These are phyloP conservation scores for Aphanomyces stellatus DNA, from an alignment of 352 stramenopile species.

Conservation along the genomic window DNA sequence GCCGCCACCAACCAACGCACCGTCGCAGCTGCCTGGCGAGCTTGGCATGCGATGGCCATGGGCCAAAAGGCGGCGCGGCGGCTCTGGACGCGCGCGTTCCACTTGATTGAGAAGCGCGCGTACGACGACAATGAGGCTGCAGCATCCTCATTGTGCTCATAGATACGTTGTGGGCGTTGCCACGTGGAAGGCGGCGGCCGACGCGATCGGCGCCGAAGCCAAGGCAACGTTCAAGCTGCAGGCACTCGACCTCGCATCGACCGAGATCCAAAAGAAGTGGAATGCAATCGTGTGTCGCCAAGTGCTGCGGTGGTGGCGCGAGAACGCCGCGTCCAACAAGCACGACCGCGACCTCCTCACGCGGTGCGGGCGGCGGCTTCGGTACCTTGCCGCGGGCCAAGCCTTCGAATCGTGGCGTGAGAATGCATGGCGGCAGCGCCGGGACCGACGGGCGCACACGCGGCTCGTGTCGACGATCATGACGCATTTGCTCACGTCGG, in stretches of 20 bases:
- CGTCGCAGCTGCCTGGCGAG: background rate
- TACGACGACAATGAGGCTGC: background rate
- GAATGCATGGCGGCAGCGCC: background rate
- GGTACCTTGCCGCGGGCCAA: background rate
- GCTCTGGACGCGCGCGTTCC: background rate
- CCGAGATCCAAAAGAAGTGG: constrained; percentile 1
- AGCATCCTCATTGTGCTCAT: background rate
- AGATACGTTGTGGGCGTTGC: background rate
- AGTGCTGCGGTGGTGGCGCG: background rate
- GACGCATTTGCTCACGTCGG: background rate
- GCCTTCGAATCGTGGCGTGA: constrained; percentile 6
- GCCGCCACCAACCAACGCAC: background rate
- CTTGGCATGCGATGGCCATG: background rate
- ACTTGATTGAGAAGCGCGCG: background rate
- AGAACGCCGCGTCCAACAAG: background rate
- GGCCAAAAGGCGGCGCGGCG: background rate
- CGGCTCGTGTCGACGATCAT: background rate
- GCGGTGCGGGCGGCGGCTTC: background rate
- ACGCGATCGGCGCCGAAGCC: background rate
- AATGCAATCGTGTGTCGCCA: constrained; percentile 1
- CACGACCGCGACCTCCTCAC: background rate
- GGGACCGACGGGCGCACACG: background rate
- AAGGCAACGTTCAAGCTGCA: background rate
- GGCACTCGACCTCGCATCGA: background rate
- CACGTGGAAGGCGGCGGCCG: background rate